Evolutionary conservation across 1,284 basidiomycete genomes (phyloP), one percentile per base, ranked within the genome.

Genomic region (Pascua guehoae): DNA sequence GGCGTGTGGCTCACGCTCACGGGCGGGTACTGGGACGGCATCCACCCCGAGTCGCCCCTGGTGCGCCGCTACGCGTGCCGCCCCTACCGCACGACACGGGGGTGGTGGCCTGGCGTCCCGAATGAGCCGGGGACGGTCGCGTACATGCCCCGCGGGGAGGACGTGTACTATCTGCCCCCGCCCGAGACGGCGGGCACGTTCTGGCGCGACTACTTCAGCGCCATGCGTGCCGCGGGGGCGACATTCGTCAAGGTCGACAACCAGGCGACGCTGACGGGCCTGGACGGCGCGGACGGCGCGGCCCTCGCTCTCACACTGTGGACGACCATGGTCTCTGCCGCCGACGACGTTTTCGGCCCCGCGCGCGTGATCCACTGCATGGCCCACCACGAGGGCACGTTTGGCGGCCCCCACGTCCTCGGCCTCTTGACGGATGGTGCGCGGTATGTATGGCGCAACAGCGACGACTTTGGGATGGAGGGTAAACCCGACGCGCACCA

Each of bases 171-270:
- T 57, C 40, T 72, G 9, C 72, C 72, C 3, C 39, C 52, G 11
- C 62, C 66, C 9, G 58, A 62, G 8, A 60, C 63, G 32, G 69
- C 69, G 0, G 50, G 24, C 3, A 45, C 46, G 37, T 73, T 73
- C 57, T 73, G 72, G 72, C 12, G 46, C 17, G 70, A 71, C 53
- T 73, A 58, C 57, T 72, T 73, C 47, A 53, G 41, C 1, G 42
- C 56, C 37, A 51, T 73, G 16, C 62, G 61, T 17, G 36, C 16
- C 10, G 57, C 63, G 42, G 72, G 72, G 1, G 57, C 71, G 36
- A 56, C 57, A 16, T 73, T 71, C 49, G 53, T 72, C 56, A 73
- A 73, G 56, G 62, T 66, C 39, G 69, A 71, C 53, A 68, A 71
- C 53, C 68, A 71, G 56, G 69, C 68, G 2, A 17, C 48, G 5